phyloP scores from a whole-genome alignment of 1,284 basidiomycete genomes.

The Cryptococcus maquisensis region DNA sequence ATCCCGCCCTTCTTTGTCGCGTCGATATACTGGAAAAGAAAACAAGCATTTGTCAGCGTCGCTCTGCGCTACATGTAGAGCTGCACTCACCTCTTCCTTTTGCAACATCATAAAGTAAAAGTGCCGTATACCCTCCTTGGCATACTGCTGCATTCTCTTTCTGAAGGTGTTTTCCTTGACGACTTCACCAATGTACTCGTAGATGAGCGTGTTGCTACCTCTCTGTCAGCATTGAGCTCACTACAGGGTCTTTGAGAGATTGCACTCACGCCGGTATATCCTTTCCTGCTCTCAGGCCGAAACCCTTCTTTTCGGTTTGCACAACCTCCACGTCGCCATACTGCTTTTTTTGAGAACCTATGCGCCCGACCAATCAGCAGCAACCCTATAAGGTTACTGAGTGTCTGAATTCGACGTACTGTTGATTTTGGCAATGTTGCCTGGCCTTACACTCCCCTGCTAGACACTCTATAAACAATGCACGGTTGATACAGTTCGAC shows the following conservation, averaged over 20 bases:
- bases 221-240: slow-evolving; percentile 1
- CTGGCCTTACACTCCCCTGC: slow-evolving; percentile 81
- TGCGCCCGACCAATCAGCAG: background rate
- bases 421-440: slow-evolving; percentile 82
- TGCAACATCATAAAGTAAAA: slow-evolving; percentile 99
- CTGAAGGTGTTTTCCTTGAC: slow-evolving; percentile 82
- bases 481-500: slow-evolving; percentile 93
- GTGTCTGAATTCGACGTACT: slow-evolving; percentile 56
- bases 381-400: background rate
- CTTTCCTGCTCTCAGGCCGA: slow-evolving; percentile 73
- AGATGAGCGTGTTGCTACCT: slow-evolving; percentile 81
- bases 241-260: slow-evolving; percentile 1
- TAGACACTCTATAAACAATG: slow-evolving; percentile 95
- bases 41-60: slow-evolving; percentile 1
- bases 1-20: slow-evolving; percentile 96
- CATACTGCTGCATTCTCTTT: slow-evolving; percentile 92
- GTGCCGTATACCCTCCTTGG: slow-evolving; percentile 85
- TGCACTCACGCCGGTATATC: slow-evolving; percentile 66
- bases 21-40: slow-evolving; percentile 79
- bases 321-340: slow-evolving; percentile 89
- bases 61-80: background rate
- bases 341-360: slow-evolving; percentile 77
- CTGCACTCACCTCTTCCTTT: slow-evolving; percentile 77
- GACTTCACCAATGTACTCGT: slow-evolving; percentile 97
- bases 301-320: slow-evolving; percentile 92